Base-by-base conservation (phyloP, 345 rosid species). In the Carallia brachiata region DNA sequence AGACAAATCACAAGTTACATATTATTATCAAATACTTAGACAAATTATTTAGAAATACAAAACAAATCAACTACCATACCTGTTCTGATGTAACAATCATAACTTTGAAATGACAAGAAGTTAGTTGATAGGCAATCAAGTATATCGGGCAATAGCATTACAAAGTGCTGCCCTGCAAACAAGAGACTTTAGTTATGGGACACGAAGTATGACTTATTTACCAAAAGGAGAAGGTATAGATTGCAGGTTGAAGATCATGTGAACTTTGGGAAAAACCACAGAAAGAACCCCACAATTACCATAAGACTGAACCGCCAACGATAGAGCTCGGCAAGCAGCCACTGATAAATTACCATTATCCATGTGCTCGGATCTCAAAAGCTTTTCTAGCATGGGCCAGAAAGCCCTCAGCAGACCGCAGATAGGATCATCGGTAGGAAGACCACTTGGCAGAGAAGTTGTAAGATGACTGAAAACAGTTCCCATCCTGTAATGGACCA, bases 311-410 rank as follows among this genome's bases (percentile, higher is more conserved):
- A 94, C 84, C n/a, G 98, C 96, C 52, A 84, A 83, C 30, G 96
- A 87, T 72, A 94, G 96, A 72, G 96, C 96, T 74, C 95, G 90
- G 67, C 97, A 89, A 73, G 97, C 96, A 72, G 96, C 96, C 8
- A 84, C 60, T 39, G 98, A 86, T 74, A 94, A 78, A 82, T 83
- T 82, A 71, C 89, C 82, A 82, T 80, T 91, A 80, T 91, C 96
- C 95, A 94, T 87, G 77, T 87, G 92, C 59, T 84, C 83, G 67
- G 98, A 87, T 72, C 85, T 83, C 75, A 88, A 84, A 58, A 94
- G 82, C 80, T 91, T 94, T 81, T 94, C 97, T 77, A 89, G 75
- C 75, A 88, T 82, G 66, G 98, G 96, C 98, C 98, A 94, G 70
- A 94, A 91, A 62, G 86, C 85, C 66, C 89, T 82, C 67, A 94